Evolutionary conservation across 1,284 basidiomycete genomes (phyloP), one percentile per base, ranked within the genome.

Genomic region (Porphyrellus sp.): DNA sequence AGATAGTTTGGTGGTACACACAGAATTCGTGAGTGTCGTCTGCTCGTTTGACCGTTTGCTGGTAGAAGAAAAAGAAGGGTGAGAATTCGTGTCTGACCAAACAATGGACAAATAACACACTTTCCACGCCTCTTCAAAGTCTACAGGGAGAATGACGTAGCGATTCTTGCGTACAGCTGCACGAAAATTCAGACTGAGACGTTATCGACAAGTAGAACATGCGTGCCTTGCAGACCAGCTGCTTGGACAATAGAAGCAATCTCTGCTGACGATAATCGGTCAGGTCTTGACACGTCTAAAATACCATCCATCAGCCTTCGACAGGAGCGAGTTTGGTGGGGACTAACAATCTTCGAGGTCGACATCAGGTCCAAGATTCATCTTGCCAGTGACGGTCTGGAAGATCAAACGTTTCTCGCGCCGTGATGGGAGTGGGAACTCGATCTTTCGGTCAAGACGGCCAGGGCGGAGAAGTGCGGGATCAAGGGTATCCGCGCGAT

Each of bases 71-170:
- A 49, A 68, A 21, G 55, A 60, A 67, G 64, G 58, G 59, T 63
- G 69, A 51, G 61, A 68, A 59, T 70, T 69, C 51, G 35, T 60
- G 64, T 48, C 46, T 24, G 16, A 60, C 63, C 72, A 79, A 80
- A 74, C 58, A 72, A 57, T 38, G 55, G 61, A 72, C 57, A 63
- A 73, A 81, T 59, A 80, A 83, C 89, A 68, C 62, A 95, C 92
- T 81, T 97, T 98, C 93, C 94, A 98, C 65, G 93, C 92, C 73
- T 98, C 94, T 71, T 99, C 97, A 70, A 98, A 99, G 80, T 99
- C 97, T 28, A 90, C 83, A 0, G 97, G 96, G 44, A 99, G 78
- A 68, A 99, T 96, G 51, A 99, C 83, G 72, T 99, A 99, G 65
- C 97, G 86, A 72, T 98, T 98, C 78, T 97, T 98, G 55, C 96